These are phyloP conservation scores for Sporobolomyces phaffii DNA, from an alignment of 768 basidiomycete genomes.

Conservation along the genomic window DNA sequence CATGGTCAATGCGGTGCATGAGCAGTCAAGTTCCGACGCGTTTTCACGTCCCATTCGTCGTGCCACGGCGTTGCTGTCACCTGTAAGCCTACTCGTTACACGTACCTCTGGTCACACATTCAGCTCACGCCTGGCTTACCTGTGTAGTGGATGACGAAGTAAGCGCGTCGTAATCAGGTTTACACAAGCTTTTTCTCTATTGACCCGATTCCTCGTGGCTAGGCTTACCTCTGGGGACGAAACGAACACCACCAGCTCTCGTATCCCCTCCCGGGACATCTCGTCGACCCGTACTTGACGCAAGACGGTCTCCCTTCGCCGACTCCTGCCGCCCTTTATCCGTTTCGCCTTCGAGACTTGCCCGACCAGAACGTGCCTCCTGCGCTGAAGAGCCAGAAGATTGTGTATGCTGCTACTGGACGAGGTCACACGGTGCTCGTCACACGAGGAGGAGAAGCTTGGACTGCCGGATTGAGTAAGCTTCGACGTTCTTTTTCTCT, in stretches of 20 bases:
- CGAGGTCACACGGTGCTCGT: slow-evolving; percentile 76
- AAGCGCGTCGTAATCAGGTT: slow-evolving; percentile 36
- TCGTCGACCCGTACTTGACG: slow-evolving; percentile 8
- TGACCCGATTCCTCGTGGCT: too few relatives aligned
- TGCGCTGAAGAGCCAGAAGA: slow-evolving; percentile 52
- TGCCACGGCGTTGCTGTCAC: slow-evolving; percentile 74
- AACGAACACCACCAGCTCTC: slow-evolving; percentile 51
- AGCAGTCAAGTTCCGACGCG: slow-evolving; percentile 32
- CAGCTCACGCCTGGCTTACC: too few relatives aligned
- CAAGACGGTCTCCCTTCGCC: slow-evolving; percentile 8
- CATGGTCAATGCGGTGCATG: too few relatives aligned
- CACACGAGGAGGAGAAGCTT: slow-evolving; percentile 70
- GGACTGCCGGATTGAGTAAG: slow-evolving; percentile 67
- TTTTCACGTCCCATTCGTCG: slow-evolving; percentile 56
- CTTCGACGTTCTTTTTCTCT: background rate
- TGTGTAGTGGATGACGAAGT: slow-evolving; percentile 6
- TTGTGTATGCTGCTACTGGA: slow-evolving; percentile 78
- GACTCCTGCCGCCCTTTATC: slow-evolving; percentile 53
- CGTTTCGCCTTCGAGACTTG: slow-evolving; percentile 59
- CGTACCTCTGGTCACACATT: too few relatives aligned
- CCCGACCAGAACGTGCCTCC: slow-evolving; percentile 57
- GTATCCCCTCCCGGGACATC: slow-evolving; percentile 15
- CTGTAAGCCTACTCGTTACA: slow-evolving; percentile 31
- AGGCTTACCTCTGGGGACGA: slow-evolving; percentile 85
- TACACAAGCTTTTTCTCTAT: too few relatives aligned